phyloP scores from a whole-genome alignment of 2,329 filamentous ascomycete species.

The Xylaria hypoxylon region DNA sequence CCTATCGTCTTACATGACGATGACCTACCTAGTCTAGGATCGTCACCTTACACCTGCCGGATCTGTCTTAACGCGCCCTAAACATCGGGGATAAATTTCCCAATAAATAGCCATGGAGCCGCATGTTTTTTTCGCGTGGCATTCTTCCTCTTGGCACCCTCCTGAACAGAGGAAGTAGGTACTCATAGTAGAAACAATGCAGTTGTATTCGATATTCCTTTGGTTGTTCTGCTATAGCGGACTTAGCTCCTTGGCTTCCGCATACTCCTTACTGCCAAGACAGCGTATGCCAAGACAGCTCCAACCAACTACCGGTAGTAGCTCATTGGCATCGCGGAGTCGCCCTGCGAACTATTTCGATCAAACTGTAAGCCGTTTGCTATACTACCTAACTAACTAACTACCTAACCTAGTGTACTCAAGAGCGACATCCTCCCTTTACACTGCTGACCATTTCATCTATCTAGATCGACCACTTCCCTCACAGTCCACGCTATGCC shows the following conservation, averaged over 20 bases:
- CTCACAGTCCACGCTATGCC: constrained; percentile 44
- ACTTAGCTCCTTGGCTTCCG: constrained; percentile 32
- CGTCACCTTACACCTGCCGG: constrained; percentile 19
- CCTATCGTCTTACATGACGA: constrained; percentile 8
- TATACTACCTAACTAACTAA: not conserved
- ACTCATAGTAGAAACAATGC: constrained; percentile 27
- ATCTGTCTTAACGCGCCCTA: constrained; percentile 22
- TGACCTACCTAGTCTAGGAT: constrained; percentile 7
- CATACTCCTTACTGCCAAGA: constrained; percentile 25
- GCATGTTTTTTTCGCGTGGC: not conserved
- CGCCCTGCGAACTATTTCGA: constrained; percentile 36
- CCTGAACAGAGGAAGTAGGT: not conserved
- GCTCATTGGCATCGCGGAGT: constrained; percentile 16
- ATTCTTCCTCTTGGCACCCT: constrained; percentile 18
- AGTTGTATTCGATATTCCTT: constrained; percentile 26
- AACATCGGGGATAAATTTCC: constrained; percentile 13
- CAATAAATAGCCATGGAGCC: constrained; percentile 21
- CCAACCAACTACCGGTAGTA: constrained; percentile 9
- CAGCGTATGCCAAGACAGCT: constrained; percentile 23
- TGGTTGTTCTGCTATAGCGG: constrained; percentile 34
- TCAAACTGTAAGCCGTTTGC: constrained; percentile 27
- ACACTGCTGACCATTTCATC: constrained; percentile 10
- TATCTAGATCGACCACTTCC: constrained; percentile 59
- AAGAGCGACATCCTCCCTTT: not conserved
- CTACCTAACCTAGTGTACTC: no score